Conservation (phyloP, 306 rosid genomes). For the Rosa lucieae region DNA sequence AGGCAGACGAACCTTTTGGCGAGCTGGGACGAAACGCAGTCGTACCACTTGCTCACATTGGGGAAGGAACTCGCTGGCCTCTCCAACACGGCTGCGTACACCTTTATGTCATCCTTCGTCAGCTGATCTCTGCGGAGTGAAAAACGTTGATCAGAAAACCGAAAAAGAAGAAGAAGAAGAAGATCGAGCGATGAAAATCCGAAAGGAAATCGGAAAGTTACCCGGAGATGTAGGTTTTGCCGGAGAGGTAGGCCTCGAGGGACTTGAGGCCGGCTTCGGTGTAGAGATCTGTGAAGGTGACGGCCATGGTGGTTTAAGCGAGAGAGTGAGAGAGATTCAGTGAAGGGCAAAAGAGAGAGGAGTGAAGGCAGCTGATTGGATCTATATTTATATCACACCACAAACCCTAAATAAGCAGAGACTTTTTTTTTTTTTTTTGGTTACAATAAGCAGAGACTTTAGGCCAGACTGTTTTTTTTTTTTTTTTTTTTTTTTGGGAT, state of each 20-base stretch:
- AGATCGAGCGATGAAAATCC: not conserved
- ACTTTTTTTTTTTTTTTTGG: too few relatives aligned
- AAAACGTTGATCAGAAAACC: not conserved
- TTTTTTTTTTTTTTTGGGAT: not conserved
- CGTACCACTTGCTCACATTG: conserved; percentile 69
- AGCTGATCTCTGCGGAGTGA: conserved; percentile 43
- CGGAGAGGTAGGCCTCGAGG: conserved; percentile 63
- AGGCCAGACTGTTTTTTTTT: not conserved
- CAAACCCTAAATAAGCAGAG: conserved; percentile 8
- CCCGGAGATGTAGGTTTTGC: conserved; percentile 77
- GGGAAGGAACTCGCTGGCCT: conserved; percentile 53
- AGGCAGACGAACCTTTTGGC: conserved; percentile 46
- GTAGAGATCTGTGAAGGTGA: conserved; percentile 83
- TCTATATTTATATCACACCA: not conserved
- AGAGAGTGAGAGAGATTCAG: not conserved
- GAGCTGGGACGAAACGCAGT: conserved; percentile 57
- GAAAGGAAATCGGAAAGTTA: not conserved
- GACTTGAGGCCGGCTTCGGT: conserved; percentile 74
- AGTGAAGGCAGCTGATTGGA: not conserved
- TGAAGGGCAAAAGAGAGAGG: not conserved
- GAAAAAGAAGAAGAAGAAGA: not conserved
- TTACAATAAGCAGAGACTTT: not conserved
- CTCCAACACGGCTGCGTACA: conserved; percentile 55
- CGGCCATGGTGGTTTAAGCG: conserved; percentile 49
- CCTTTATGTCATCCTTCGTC: conserved; percentile 81